These are phyloP conservation scores for Solanum acaule DNA, from an alignment of 257 asterid species.

Conservation along the genomic window DNA sequence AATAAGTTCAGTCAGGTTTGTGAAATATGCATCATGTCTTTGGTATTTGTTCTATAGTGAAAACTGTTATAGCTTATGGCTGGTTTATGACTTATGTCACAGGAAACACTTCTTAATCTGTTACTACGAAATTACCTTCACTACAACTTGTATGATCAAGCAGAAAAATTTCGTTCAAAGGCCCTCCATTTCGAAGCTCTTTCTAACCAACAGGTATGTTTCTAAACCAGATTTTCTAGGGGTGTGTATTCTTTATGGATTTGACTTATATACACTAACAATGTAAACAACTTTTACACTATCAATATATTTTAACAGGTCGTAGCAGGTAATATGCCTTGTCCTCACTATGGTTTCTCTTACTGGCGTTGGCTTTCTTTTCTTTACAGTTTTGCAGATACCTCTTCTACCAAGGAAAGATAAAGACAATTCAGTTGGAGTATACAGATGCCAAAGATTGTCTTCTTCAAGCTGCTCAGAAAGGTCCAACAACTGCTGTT, in stretches of 20 bases:
- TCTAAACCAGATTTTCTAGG: background rate
- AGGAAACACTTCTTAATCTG: conserved; percentile 76
- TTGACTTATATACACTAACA: background rate
- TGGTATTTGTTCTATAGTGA: background rate
- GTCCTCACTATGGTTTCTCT: conserved; percentile 1
- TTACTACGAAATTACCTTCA: conserved; percentile 71
- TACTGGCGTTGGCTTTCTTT: background rate
- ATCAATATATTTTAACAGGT: background rate
- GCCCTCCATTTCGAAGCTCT: conserved; percentile 78
- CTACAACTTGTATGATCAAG: conserved; percentile 73
- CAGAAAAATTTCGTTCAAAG: conserved; percentile 77
- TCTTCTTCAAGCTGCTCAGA: conserved; percentile 72
- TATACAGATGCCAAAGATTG: conserved; percentile 81
- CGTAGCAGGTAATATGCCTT: background rate
- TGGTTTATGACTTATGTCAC: conserved; percentile 5
- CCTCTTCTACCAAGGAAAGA: conserved; percentile 76
- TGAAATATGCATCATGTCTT: background rate
- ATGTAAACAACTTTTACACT: background rate
- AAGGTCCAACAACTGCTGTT: conserved; percentile 68
- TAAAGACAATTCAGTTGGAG: conserved; percentile 69
- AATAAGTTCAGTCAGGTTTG: conserved; percentile 96
- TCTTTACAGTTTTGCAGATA: conserved; percentile 57
- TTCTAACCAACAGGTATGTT: conserved; percentile 63
- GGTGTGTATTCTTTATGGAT: background rate
- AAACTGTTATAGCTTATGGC: background rate